These are phyloP conservation scores for Durusdinium trenchii DNA, from an alignment of 73 alveolate genomes.

Conservation along the genomic window DNA sequence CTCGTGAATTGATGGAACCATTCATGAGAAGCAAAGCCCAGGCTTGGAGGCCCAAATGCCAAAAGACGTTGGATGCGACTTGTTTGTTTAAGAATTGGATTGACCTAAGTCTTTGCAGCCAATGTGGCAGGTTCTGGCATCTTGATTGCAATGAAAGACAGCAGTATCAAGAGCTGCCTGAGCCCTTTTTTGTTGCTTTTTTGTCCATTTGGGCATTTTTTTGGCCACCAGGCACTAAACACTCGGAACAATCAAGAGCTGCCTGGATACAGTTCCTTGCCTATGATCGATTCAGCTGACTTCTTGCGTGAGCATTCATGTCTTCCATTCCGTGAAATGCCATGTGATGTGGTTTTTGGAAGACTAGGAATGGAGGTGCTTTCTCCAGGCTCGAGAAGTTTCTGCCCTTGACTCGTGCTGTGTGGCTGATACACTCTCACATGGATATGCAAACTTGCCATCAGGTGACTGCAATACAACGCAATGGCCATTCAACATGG, in stretches of 20 bases:
- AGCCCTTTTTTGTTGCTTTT: background rate
- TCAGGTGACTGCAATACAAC: constrained; percentile 16
- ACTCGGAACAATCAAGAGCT: constrained; percentile 89
- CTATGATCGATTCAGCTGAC: background rate
- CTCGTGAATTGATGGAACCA: constrained; percentile 76
- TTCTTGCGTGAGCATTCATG: too few relatives aligned
- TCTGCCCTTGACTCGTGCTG: background rate
- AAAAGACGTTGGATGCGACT: background rate
- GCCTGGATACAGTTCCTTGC: constrained; percentile 60
- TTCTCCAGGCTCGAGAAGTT: constrained; percentile 1
- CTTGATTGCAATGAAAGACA: constrained; percentile 37
- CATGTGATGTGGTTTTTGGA: background rate
- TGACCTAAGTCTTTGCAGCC: too few relatives aligned
- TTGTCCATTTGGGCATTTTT: background rate
- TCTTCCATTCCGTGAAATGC: background rate
- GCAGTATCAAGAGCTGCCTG: too few relatives aligned
- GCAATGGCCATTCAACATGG: constrained; percentile 89
- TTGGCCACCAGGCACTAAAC: constrained; percentile 29
- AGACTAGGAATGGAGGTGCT: constrained; percentile 61
- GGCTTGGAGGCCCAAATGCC: background rate
- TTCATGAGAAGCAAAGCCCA: constrained; percentile 36
- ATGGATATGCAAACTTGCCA: background rate
- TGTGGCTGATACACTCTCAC: background rate
- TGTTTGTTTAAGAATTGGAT: too few relatives aligned
- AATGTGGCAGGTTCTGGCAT: constrained; percentile 72